phyloP scores from a whole-genome alignment of 495 filamentous ascomycete genomes.

The Neurospora sp. region DNA sequence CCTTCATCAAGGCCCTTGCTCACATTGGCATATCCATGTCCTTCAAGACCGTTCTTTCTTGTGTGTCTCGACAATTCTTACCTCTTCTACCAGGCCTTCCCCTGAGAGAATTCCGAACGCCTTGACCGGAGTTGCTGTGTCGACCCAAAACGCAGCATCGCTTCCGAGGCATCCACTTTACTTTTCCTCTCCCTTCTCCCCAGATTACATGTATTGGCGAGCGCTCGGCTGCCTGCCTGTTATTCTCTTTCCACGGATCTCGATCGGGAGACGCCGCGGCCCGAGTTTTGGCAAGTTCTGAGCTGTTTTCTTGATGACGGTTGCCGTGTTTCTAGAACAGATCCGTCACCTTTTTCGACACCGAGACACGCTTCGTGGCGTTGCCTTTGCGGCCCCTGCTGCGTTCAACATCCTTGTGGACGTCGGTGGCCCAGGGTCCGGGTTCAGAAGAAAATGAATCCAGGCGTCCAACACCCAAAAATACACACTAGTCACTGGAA shows the following conservation, averaged over 20 bases:
- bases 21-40: background rate
- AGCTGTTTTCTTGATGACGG: background rate
- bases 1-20: background rate
- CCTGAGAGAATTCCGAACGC: background rate
- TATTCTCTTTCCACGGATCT: background rate
- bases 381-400: background rate
- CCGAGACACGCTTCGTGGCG: background rate
- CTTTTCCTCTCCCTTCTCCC: background rate
- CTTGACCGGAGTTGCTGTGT: background rate
- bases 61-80: background rate
- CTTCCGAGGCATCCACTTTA: background rate
- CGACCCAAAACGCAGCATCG: background rate
- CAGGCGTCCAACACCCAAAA: background rate
- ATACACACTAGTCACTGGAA: background rate
- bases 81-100: background rate
- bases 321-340: conserved; percentile 1
- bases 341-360: background rate
- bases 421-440: background rate
- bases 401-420: background rate
- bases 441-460: background rate
- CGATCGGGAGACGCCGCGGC: background rate
- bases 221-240: background rate
- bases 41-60: background rate
- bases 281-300: background rate
- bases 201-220: background rate